Percentiles rank a stretch among this genome's conserved stretches.
phyloP scores from a whole-genome alignment of 306 rosid genomes.

The Acacia crassicarpa region DNA sequence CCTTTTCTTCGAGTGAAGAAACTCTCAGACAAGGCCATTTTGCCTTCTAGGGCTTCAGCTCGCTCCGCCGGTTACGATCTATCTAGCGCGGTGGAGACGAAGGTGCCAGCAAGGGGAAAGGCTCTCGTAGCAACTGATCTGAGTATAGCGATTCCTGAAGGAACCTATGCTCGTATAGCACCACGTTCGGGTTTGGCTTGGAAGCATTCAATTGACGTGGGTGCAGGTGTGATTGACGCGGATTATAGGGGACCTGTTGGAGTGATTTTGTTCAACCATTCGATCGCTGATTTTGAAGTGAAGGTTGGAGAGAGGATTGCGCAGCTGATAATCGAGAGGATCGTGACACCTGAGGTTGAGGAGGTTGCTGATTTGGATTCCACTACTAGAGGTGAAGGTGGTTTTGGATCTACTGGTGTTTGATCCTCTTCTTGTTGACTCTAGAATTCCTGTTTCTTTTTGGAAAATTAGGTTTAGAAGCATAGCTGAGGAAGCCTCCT shows the following conservation, averaged over 20 bases:
- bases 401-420: constrained; percentile 91
- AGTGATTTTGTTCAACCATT: constrained; percentile 73
- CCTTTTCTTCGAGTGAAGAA: constrained; percentile 58
- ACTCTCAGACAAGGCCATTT: constrained; percentile 62
- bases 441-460: not conserved
- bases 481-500: not conserved
- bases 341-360: constrained; percentile 57
- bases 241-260: constrained; percentile 89
- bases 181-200: constrained; percentile 76
- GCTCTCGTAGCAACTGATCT: constrained; percentile 76
- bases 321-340: constrained; percentile 73
- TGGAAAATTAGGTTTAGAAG: not conserved
- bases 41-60: constrained; percentile 51
- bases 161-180: constrained; percentile 80
- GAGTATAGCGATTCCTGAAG: constrained; percentile 68
- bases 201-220: constrained; percentile 86
- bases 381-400: constrained; percentile 70
- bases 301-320: constrained; percentile 78
- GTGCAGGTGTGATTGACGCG: constrained; percentile 87
- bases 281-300: constrained; percentile 68
- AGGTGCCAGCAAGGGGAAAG: constrained; percentile 75
- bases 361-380: constrained; percentile 74
- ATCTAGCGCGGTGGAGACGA: constrained; percentile 61
- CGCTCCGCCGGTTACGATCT: constrained; percentile 23
- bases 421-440: constrained; percentile 12